Base-by-base conservation (phyloP, 169 alveolate genomes). In the Plasmodium gaboni region DNA sequence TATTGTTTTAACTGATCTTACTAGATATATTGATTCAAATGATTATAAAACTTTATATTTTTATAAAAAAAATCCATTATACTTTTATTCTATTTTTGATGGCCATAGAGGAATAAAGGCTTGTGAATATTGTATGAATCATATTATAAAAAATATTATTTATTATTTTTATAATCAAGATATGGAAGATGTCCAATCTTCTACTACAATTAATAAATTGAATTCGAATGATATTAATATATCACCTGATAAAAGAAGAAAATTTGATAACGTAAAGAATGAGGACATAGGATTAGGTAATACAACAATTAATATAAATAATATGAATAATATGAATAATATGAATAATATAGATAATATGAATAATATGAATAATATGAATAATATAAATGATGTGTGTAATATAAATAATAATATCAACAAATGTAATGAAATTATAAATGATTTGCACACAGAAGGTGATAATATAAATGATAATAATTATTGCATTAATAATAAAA, bases 101-200 rank as follows among this genome's bases (percentile, higher is more conserved):
- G 89, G 89, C 0, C 89, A 78, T 51, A 53, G 89, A 78, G 89
- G 89, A 48, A 78, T 78, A 64, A 78, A 78, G 42, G 89, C 89
- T 2, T 78, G 89, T 69, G 89, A 78, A 78, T 78, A 64, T 65
- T 78, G 89, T 8, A 64, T 78, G 69, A 78, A 61, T n/a, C 64
- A 78, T 32, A 78, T 78, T 22, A 70, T 78, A 32, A 78, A 64
- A 44, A 78, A 78, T 59, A 78, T 78, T 64, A 78, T 78, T 50
- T 78, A 78, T 59, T 78, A 64, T 28, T 51, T 78, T 44, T 78
- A 78, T 50, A 78, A 65, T 24, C 89, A 78, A 24, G 71, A 63
- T 46, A 64, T 28, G 13, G 55, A 15, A 19, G 67, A 69, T 55
- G 65, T 5, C 4, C 46, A 5, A 38, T 5, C 46, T 38, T 38